Base-by-base conservation (phyloP, 179 eudicot genomes). In the Sideroxylon spinosum region DNA sequence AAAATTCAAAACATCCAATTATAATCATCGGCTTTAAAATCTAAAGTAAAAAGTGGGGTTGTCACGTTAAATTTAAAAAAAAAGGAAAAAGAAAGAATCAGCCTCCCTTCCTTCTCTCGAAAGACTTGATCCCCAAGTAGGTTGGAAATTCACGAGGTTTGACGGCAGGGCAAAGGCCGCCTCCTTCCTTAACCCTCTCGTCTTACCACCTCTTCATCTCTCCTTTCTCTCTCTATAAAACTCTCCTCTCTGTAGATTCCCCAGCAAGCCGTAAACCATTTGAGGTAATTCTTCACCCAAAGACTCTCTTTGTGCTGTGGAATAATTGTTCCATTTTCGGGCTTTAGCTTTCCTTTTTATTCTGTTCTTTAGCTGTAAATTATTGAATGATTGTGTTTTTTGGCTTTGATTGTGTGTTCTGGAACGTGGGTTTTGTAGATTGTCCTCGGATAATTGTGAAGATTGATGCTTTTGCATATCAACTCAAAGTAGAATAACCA, bases 101-200 rank as follows among this genome's bases (percentile, higher is more conserved):
- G 6, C 23, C 10, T 20, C 44, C 44, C 3, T 37, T 3, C 44
- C 44, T 37, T 37, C 44, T 37, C 3, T 37, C 44, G 5, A 1
- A 37, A 37, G 44, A 37, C 44, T 37, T 37, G 44, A 3, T 37
- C 44, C 77, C 83, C 86, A 77, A 67, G 69, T 82, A 80, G 78
- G 68, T 82, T 82, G 89, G 87, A 86, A 80, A 80, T 25, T 77
- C 79, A 67, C 57, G 83, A 80, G 84, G 62, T 26, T 75, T 76
- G 80, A 82, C 86, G 79, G 75, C 80, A 61, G 46, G 16, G 46
- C 11, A 74, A 37, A 32, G 50, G 81, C 82, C 84, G 71, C 79
- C 82, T 44, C 75, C 75, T 29, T 16, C 64, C n/a, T 6, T 44
- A 22, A 67, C 32, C 62, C 14, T 9, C 62, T 17, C 44, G 44